A percentile compares a stretch with the other conserved stretches of the same genome.
Evolutionary conservation across 192 early-diverging fungal genomes (phyloP).

Genomic region (Rhizophagus prolifer): DNA sequence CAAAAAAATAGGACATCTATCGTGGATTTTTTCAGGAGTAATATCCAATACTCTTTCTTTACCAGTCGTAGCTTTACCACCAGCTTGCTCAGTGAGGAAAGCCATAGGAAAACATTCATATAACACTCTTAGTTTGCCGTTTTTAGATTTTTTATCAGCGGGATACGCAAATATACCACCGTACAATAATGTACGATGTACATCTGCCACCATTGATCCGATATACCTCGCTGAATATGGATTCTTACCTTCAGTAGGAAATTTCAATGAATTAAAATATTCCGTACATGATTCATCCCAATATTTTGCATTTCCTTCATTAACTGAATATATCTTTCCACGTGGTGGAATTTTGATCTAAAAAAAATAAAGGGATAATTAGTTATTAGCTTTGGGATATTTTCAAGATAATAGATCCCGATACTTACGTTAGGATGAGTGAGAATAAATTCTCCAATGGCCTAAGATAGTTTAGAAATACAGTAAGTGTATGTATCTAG

Average conservation of each 20-base stretch:
- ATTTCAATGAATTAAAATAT: slow-evolving; percentile 91
- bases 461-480: background rate
- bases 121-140: slow-evolving; percentile 91
- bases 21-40: slow-evolving; percentile 84
- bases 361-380: slow-evolving; percentile 12
- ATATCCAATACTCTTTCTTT: slow-evolving; percentile 79
- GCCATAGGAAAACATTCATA: slow-evolving; percentile 99
- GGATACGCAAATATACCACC: slow-evolving; percentile 92
- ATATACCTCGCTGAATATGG: slow-evolving; percentile 95
- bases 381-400: background rate
- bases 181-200: slow-evolving; percentile 92
- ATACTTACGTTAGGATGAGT: slow-evolving; percentile 85
- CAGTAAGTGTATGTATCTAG: background rate
- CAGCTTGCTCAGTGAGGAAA: slow-evolving; percentile 91
- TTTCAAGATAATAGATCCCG: background rate
- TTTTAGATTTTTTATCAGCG: slow-evolving; percentile 71
- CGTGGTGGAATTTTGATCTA: slow-evolving; percentile 68
- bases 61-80: slow-evolving; percentile 89
- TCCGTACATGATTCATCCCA: slow-evolving; percentile 84
- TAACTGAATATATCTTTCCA: slow-evolving; percentile 98
- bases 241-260: slow-evolving; percentile 71
- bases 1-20: slow-evolving; percentile 87
- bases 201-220: slow-evolving; percentile 98
- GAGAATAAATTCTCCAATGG: slow-evolving; percentile 96
- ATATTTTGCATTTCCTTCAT: slow-evolving; percentile 94